phyloP scores from a whole-genome alignment of 192 early-diverging fungal species.

The Neocallimastix lanati region DNA sequence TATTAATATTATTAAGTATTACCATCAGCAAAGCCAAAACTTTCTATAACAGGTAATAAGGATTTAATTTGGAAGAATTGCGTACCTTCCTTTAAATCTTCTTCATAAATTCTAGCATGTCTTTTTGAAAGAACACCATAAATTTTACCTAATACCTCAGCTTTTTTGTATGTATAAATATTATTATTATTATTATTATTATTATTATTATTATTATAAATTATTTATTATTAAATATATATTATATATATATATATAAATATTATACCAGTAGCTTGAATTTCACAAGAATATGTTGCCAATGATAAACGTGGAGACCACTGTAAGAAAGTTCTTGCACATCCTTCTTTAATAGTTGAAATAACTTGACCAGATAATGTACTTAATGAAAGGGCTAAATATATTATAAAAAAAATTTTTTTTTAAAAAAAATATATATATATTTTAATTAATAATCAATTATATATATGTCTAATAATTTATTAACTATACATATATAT shows the following conservation, averaged over 20 bases:
- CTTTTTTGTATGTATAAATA: too few relatives aligned
- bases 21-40: conserved; percentile 96
- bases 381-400: neutral
- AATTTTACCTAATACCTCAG: conserved; percentile 86
- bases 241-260: too few relatives aligned
- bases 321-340: conserved; percentile 63
- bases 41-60: conserved; percentile 81
- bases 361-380: conserved; percentile 71
- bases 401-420: too few relatives aligned
- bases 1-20: too few relatives aligned
- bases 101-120: conserved; percentile 77
- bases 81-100: conserved; percentile 96
- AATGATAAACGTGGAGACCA: conserved; percentile 90
- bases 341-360: conserved; percentile 63
- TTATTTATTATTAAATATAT: too few relatives aligned
- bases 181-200: too few relatives aligned
- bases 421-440: too few relatives aligned
- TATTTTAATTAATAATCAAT: too few relatives aligned
- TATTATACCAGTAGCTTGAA: conserved; percentile 65
- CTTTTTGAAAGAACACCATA: conserved; percentile 83
- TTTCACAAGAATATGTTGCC: conserved; percentile 93
- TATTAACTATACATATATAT: too few relatives aligned
- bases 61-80: conserved; percentile 83
- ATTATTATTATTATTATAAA: too few relatives aligned
- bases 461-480: too few relatives aligned